phyloP scores from a whole-genome alignment of 768 basidiomycete genomes.

The Holtermanniella nyarrowii region DNA sequence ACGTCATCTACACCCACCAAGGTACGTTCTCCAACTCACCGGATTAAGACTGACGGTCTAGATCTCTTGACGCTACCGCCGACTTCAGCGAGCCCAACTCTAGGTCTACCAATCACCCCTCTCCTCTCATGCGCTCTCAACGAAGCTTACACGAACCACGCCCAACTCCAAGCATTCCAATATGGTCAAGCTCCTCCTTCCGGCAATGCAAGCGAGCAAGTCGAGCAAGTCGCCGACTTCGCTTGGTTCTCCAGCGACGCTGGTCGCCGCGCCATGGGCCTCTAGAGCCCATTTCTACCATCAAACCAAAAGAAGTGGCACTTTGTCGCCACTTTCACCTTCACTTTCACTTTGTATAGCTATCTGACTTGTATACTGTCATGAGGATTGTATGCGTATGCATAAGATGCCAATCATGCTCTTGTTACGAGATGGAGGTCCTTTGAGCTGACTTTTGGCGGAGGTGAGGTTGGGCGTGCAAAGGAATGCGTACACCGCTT shows the following conservation, averaged over 20 bases:
- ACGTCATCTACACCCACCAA: conserved; percentile 15
- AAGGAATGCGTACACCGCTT: too few relatives aligned
- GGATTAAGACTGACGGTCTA: too few relatives aligned
- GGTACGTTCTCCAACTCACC: not conserved
- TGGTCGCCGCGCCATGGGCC: not conserved
- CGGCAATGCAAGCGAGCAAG: not conserved
- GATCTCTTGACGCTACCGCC: not conserved
- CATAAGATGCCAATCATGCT: too few relatives aligned
- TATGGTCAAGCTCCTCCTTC: not conserved
- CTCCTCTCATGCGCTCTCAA: not conserved
- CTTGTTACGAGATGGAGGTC: too few relatives aligned
- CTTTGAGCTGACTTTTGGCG: too few relatives aligned
- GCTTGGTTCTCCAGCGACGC: not conserved
- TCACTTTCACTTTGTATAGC: not conserved
- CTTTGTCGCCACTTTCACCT: not conserved
- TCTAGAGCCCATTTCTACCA: not conserved
- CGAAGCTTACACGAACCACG: not conserved
- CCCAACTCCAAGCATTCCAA: not conserved
- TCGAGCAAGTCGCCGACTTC: not conserved
- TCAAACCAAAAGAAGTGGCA: not conserved
- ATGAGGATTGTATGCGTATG: too few relatives aligned
- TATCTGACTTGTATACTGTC: too few relatives aligned
- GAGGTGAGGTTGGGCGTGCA: too few relatives aligned
- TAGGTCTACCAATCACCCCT: not conserved
- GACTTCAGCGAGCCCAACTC: not conserved